Base-by-base conservation (phyloP, 2,329 filamentous ascomycete genomes). In the Coniella lustricola region DNA sequence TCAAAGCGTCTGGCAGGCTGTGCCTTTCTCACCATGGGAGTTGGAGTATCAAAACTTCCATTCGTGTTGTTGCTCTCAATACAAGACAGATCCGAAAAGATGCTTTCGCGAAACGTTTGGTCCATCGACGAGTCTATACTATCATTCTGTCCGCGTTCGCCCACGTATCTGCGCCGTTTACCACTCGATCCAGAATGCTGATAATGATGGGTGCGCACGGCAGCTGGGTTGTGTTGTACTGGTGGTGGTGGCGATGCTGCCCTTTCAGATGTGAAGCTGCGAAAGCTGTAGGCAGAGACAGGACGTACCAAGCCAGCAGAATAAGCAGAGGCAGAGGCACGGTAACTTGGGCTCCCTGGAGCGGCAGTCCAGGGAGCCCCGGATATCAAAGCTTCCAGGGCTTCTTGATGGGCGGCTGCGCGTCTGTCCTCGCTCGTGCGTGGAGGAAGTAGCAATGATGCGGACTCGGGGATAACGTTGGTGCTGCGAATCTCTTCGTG, bases 401-500 rank as follows among this genome's bases (percentile, higher is more conserved):
- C 14, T 35, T 53, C 31, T n/a, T 33, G 39, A n/a, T 35, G 48
- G 20, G 38, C 41, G 4, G n/a, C n/a, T 3, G 31, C 22, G 12
- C 49, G 25, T 46, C 40, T 57, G 40, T 64, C 59, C 4, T 67
- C 64, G 17, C 63, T 62, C 13, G 59, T 51, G 4, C 57, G 58
- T 32, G 39, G 39, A 14, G 44, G 36, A 5, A 22, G 36, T 2
- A 43, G 14, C 3, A 43, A 43, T 14, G 38, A 36, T 17, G 34
- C 36, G 8, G 4, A 66, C 49, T 64, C 64, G 10, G 33, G 29
- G 7, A 22, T 8, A 10, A 43, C 32, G 44, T 40, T 33, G 39
- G 22, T n/a, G 3, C 44, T 22, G 36, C 48, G 46, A 18, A 47
- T 18, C 66, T 62, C 59, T 31, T 67, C 62, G 29, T 47, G 36